Percentiles rank a stretch among this genome's conserved stretches.
Conservation (phyloP, 1,139 yeast species). For the Protomyces macrosporus region DNA sequence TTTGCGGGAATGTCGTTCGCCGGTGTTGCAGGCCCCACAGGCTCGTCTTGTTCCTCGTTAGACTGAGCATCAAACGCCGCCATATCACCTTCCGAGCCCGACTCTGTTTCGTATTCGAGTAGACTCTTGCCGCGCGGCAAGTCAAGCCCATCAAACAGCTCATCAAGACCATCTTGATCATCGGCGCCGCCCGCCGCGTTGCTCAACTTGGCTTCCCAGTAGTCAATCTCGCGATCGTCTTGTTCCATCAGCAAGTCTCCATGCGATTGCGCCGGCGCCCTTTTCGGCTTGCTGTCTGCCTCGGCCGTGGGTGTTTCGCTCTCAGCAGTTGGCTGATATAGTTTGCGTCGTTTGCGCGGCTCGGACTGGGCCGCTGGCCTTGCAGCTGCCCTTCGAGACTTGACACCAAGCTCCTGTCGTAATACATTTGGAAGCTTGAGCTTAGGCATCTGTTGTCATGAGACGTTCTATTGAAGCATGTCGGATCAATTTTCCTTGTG, state of each 20-base stretch:
- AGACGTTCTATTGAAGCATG: neutral
- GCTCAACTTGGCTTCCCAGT: constrained; percentile 18
- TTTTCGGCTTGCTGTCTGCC: neutral
- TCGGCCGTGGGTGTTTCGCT: neutral
- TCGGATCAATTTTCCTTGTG: neutral
- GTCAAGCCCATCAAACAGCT: constrained; percentile 14
- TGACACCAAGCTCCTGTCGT: constrained; percentile 14
- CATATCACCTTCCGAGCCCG: neutral
- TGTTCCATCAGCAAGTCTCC: constrained; percentile 13
- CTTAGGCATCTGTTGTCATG: neutral
- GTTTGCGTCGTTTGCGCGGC: constrained; percentile 4
- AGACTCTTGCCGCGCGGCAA: constrained; percentile 13
- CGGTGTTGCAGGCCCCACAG: neutral
- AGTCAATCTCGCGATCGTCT: constrained; percentile 24
- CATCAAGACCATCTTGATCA: constrained; percentile 17
- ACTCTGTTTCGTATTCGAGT: constrained; percentile 8
- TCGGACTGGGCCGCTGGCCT: neutral
- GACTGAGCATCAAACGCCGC: neutral
- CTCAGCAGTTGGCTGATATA: constrained; percentile 2
- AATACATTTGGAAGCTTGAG: constrained; percentile 9
- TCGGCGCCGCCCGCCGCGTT: neutral
- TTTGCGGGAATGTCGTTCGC: neutral
- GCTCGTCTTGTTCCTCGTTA: neutral
- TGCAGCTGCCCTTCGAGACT: neutral
- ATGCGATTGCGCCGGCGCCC: constrained; percentile 6